Base-by-base conservation (phyloP, 495 filamentous ascomycete genomes). In the Niebla homalea region DNA sequence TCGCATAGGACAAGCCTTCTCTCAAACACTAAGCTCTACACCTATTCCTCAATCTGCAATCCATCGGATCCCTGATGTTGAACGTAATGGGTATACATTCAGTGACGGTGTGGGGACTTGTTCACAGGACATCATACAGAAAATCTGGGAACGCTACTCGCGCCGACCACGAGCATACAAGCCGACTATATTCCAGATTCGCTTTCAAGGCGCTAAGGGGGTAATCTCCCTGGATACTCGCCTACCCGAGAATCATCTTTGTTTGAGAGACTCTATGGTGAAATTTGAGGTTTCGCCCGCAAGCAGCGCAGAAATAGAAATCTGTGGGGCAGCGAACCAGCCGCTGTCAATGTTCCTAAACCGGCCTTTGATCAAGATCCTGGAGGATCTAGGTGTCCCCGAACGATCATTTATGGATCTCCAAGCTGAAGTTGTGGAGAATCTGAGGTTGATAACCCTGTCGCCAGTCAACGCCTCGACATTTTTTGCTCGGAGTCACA, bases 1-100 rank as follows among this genome's bases (percentile, higher is more conserved):
- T 0, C 70, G 86, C 26, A 89, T 92, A 35, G 87, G 87, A 1
- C 87, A 92, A 57, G 80, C 84, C 0, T 92, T 92, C 46, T 84
- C 85, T 0, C 83, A 92, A 50, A 92, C 87, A 0, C 71, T 66
- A 1, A 66, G 63, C 29, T 66, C 80, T 0, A 67, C 76, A 22
- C 55, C 71, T 0, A 56, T 85, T 1, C 55, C 66, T 3, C 52
- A 70, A 5, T 35, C 66, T 16, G 62, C 65, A 1, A 36, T 58
- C 44, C 8, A 4, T 18, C 25, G 0, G 0, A 73, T 79, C 0
- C 52, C 48, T 0, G 81, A 73, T 45, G 60, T 78, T 14, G 53
- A 66, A 51, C 54, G 66, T 51, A 58, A 60, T 32, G 58, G 55
- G 11, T 67, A 82, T n/a, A 70, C 76, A 0, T 90, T 90, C 57